A percentile compares a stretch with the other conserved stretches of the same genome.
Conservation (phyloP, 176 grass and related monocot genomes). For the Thalia dealbata region DNA sequence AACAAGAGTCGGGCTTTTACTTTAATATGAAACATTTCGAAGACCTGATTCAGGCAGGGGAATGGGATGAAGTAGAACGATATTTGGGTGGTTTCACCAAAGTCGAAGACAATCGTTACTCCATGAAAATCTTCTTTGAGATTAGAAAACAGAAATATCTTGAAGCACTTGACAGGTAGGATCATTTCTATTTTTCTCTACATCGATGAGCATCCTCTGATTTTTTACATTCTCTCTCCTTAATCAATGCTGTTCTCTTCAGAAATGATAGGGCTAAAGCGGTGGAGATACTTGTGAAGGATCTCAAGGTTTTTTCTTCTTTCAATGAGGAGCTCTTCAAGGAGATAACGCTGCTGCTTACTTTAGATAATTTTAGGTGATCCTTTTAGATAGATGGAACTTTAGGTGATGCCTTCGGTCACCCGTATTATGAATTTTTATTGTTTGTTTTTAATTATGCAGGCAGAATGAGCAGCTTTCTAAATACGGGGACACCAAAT, state of each 20-base stretch:
- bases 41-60: conserved; percentile 33
- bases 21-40: conserved; percentile 46
- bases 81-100: conserved; percentile 38
- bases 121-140: conserved; percentile 45
- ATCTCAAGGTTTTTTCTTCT: conserved; percentile 91
- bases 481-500: conserved; percentile 17
- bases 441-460: conserved; percentile 9
- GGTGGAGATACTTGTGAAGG: conserved; percentile 32
- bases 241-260: not conserved
- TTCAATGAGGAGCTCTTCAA: conserved; percentile 95
- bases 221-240: not conserved
- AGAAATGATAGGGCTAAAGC: conserved; percentile 1
- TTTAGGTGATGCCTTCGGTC: conserved; percentile 8
- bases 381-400: not conserved
- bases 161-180: conserved; percentile 36
- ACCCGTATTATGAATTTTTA: not conserved
- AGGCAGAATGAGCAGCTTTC: conserved; percentile 18
- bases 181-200: too few relatives aligned
- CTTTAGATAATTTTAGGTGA: conserved; percentile 92
- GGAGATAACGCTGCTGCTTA: conserved; percentile 86
- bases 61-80: conserved; percentile 39
- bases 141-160: conserved; percentile 41
- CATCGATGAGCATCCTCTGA: not conserved
- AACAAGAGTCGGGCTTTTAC: conserved; percentile 39
- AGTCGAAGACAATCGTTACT: conserved; percentile 31